These are phyloP conservation scores for Chrysopogon serrulatus DNA, from an alignment of 176 grass and related monocot species.

Conservation along the genomic window DNA sequence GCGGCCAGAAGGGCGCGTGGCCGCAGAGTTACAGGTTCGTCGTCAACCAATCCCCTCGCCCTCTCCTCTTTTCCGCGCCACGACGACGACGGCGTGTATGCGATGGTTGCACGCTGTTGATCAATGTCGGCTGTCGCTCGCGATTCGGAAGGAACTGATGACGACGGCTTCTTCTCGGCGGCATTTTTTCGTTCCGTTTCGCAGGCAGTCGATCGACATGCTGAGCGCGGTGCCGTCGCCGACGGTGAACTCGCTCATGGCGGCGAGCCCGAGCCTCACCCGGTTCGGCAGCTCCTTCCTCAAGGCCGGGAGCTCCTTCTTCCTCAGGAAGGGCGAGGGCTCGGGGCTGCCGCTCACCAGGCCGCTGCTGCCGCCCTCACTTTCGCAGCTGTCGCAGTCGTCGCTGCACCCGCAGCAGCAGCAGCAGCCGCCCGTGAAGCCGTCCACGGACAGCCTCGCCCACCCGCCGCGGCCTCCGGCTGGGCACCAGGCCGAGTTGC, in stretches of 20 bases:
- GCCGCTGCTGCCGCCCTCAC: constrained; percentile 30
- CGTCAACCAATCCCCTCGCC: too few relatives aligned
- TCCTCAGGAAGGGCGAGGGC: constrained; percentile 28
- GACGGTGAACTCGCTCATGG: constrained; percentile 33
- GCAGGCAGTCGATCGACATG: constrained; percentile 67
- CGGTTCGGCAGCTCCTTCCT: constrained; percentile 24
- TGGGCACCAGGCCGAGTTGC: neutral
- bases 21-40: constrained; percentile 61
- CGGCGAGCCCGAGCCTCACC: constrained; percentile 42
- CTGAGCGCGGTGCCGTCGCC: constrained; percentile 49
- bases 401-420: neutral
- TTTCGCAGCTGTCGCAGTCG: neutral
- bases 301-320: constrained; percentile 38
- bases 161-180: neutral
- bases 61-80: neutral
- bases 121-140: neutral
- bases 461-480: neutral
- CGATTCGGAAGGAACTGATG: neutral
- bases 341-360: constrained; percentile 12
- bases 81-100: too few relatives aligned
- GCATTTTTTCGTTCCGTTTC: too few relatives aligned
- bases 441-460: constrained; percentile 17
- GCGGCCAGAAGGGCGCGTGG: constrained; percentile 29
- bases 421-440: neutral
- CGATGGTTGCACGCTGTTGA: neutral